Conservation (phyloP, 2,329 filamentous ascomycete genomes). For the Diplodia corticola region DNA sequence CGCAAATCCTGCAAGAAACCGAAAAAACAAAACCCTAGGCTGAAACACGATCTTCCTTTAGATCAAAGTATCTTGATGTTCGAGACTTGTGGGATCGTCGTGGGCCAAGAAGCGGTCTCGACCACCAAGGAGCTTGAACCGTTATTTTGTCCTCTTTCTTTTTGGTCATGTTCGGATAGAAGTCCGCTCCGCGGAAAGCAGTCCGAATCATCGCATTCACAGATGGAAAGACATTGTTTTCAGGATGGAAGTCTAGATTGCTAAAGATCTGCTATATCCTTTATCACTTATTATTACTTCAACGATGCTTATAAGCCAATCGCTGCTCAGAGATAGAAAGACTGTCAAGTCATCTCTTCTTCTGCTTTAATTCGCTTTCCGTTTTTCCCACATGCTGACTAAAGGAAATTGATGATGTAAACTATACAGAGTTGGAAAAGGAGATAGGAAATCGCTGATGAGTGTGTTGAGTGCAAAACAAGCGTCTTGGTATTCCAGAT, state of each 20-base stretch:
- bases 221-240: neutral
- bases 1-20: too few species aligned
- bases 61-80: neutral
- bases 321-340: neutral
- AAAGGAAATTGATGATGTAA: neutral
- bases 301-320: neutral
- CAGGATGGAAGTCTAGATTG: neutral
- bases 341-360: neutral
- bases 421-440: constrained; percentile 1
- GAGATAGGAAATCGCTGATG: neutral
- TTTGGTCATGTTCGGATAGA: neutral
- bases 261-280: neutral
- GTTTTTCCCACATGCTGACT: constrained; percentile 5
- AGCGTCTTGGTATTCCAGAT: constrained; percentile 16
- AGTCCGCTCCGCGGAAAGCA: neutral
- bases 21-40: neutral
- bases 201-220: neutral
- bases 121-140: neutral
- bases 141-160: neutral
- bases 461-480: neutral
- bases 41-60: neutral
- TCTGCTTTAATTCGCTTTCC: constrained; percentile 9
- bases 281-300: neutral
- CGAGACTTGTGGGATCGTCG: neutral
- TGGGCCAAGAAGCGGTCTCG: neutral